Evolutionary conservation across 257 asterid species (phyloP), one percentile per base, ranked within the genome.

Genomic region (Primulina tabacum): DNA sequence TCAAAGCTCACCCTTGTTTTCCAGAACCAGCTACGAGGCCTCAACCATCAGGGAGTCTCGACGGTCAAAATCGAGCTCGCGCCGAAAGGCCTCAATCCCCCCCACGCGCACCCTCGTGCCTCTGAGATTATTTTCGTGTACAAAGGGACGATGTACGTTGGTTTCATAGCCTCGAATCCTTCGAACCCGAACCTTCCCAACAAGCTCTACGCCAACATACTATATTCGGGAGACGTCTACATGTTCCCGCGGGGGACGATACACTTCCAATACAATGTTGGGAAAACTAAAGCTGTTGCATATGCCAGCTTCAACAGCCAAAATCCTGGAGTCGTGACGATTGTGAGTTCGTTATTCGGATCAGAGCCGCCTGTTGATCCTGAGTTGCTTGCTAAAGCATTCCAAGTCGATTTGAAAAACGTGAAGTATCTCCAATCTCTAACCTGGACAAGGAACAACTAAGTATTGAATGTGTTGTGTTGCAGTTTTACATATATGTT

Each of bases 71-170:
- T 50, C 20, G 56, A 50, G 2, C 56, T 50, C 0, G 56, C 17
- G n/a, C 56, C 56, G 0, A 50, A 5, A 1, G 56, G 56, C 20
- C n/a, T 14, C n/a, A 43, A 43, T 52, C 67, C 77, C 0, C 77
- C 77, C 6, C 77, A 73, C 67, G 14, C 50, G 2, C 77, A 73
- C 62, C 77, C 77, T n/a, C 71, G 77, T 10, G 71, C 72, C 0
- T 56, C 72, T 8, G 77, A 73, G 72, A 2, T 65, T 4, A 18
- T 58, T 2, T 59, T 58, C 4, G 55, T 73, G 2, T 17, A 26
- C 4, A 60, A 73, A 38, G 77, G 77, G 10, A 38, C 67, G 0
- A 0, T 73, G 4, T 58, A 56, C 59, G 72, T 17, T 0, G 77
- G 77, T 1, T 73, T 73, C 11, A 66, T 65, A 6, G 20, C 71